Evolutionary conservation across 2,329 filamentous ascomycete genomes (phyloP).

Genomic region (Onygenales sp.): DNA sequence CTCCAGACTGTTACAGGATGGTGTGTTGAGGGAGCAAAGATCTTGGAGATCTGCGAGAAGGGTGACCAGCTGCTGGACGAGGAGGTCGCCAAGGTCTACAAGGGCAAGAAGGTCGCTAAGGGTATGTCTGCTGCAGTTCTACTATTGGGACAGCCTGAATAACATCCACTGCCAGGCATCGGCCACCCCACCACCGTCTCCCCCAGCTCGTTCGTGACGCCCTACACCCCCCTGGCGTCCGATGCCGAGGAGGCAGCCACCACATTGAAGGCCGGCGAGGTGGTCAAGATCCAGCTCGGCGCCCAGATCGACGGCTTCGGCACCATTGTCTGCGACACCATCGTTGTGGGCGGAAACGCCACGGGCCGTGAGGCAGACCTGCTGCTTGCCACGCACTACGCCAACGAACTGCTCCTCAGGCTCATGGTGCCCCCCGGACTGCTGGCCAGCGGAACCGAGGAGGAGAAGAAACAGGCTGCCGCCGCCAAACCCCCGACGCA

Average conservation of each 20-base stretch:
- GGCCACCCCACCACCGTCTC: constrained; percentile 92
- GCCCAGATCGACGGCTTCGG: constrained; percentile 97
- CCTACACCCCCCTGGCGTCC: constrained; percentile 84
- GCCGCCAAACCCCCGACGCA: constrained; percentile 76
- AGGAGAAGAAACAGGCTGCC: constrained; percentile 89
- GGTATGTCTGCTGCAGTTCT: constrained; percentile 44
- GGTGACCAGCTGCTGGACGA: constrained; percentile 92
- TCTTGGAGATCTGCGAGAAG: constrained; percentile 87
- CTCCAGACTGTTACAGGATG: constrained; percentile 69
- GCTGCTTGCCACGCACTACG: constrained; percentile 82
- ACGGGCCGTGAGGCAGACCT: constrained; percentile 77
- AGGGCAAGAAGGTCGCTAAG: constrained; percentile 94
- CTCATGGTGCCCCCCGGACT: constrained; percentile 87
- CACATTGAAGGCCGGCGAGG: constrained; percentile 73
- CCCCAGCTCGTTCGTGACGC: constrained; percentile 86
- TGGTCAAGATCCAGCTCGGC: constrained; percentile 97
- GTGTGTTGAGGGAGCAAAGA: constrained; percentile 79
- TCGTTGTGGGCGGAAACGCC: constrained; percentile 64
- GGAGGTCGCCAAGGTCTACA: constrained; percentile 91
- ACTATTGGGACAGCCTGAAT: not conserved
- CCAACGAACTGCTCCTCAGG: constrained; percentile 87
- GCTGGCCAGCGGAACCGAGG: constrained; percentile 71
- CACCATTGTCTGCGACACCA: constrained; percentile 89
- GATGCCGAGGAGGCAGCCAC: constrained; percentile 75
- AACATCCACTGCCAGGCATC: constrained; percentile 50